Percentiles rank a stretch among this genome's conserved stretches.
These are phyloP conservation scores for Bipolaris sorokiniana DNA, from an alignment of 2,329 filamentous ascomycete species.

Conservation along the genomic window DNA sequence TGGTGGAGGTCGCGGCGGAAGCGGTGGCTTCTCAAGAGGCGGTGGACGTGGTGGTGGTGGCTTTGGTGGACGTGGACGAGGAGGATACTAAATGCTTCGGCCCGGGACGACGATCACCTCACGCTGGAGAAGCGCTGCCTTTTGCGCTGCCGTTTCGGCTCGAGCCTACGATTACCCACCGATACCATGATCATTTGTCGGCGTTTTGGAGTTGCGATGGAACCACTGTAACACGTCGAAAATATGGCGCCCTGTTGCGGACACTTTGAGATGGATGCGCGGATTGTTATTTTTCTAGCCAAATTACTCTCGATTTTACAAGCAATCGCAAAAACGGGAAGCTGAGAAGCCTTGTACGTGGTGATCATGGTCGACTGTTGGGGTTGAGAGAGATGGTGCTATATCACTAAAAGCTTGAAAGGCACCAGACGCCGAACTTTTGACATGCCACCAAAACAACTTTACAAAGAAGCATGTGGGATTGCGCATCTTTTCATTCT, in stretches of 20 bases:
- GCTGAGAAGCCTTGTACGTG: background rate
- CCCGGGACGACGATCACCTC: slow-evolving; percentile 12
- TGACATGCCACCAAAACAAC: background rate
- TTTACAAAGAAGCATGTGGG: background rate
- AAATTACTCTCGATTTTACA: slow-evolving; percentile 15
- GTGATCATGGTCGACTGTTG: background rate
- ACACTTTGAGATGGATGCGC: slow-evolving; percentile 13
- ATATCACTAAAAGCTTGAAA: background rate
- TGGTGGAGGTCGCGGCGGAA: slow-evolving; percentile 16
- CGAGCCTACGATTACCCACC: slow-evolving; percentile 34
- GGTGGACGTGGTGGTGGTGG: slow-evolving; percentile 56
- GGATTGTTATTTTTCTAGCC: slow-evolving; percentile 14
- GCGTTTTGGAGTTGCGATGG: slow-evolving; percentile 42
- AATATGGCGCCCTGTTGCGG: slow-evolving; percentile 31
- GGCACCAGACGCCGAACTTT: background rate
- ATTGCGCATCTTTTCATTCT: background rate
- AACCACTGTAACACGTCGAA: slow-evolving; percentile 33
- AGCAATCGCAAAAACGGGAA: slow-evolving; percentile 7
- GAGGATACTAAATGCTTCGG: slow-evolving; percentile 37
- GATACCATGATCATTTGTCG: slow-evolving; percentile 45
- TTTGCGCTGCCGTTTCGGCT: slow-evolving; percentile 25
- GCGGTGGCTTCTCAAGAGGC: slow-evolving; percentile 42
- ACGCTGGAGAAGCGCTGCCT: slow-evolving; percentile 20
- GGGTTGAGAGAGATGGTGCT: background rate
- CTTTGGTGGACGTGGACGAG: slow-evolving; percentile 44